phyloP scores from a whole-genome alignment of 257 asterid genomes.

The Solanum ossicruentum region DNA sequence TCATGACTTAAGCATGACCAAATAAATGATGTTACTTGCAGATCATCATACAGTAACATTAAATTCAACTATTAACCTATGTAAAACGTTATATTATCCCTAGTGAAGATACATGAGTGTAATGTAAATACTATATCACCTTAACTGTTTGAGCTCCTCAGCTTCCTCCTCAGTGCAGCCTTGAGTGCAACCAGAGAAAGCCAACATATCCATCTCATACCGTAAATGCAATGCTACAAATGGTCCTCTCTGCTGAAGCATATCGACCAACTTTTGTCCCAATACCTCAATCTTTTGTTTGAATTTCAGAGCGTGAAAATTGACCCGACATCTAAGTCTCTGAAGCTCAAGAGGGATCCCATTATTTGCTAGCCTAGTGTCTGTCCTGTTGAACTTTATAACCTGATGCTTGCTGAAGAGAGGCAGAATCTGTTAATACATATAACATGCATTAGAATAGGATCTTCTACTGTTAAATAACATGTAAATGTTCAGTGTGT shows the following conservation, averaged over 20 bases:
- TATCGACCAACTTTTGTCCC: slow-evolving; percentile 55
- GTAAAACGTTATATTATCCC: background rate
- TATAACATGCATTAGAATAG: background rate
- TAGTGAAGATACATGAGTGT: background rate
- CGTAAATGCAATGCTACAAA: slow-evolving; percentile 79
- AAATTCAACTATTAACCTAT: background rate
- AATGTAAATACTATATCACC: slow-evolving; percentile 23
- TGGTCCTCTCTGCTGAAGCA: slow-evolving; percentile 60
- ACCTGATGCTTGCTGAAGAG: slow-evolving; percentile 66
- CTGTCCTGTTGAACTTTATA: slow-evolving; percentile 80
- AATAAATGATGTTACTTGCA: background rate
- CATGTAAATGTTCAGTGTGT: background rate
- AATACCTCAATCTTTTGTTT: slow-evolving; percentile 77
- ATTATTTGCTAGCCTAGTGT: slow-evolving; percentile 73
- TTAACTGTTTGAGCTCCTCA: slow-evolving; percentile 67
- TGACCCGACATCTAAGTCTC: slow-evolving; percentile 78
- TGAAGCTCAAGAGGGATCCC: slow-evolving; percentile 75
- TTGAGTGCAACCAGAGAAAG: slow-evolving; percentile 92
- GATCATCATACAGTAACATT: background rate
- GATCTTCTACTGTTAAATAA: background rate
- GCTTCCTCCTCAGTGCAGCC: slow-evolving; percentile 80
- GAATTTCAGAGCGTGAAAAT: slow-evolving; percentile 72
- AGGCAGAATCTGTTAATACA: slow-evolving; percentile 56
- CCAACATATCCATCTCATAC: slow-evolving; percentile 97
- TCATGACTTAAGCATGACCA: background rate